Evolutionary conservation across 306 rosid species (phyloP).

Genomic region (Astragalus glycyphyllos): DNA sequence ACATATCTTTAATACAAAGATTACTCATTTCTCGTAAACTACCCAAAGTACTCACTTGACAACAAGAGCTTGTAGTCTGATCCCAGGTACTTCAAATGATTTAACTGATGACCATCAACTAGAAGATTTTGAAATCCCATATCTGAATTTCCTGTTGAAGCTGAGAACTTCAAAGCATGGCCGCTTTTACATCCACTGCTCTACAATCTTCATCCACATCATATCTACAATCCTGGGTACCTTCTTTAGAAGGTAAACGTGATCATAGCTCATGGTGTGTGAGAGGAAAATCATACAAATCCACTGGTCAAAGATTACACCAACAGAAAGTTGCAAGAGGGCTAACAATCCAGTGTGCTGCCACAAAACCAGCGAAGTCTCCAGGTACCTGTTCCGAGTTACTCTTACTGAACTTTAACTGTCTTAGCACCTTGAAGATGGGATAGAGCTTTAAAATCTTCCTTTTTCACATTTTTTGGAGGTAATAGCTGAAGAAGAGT

Average conservation of each 20-base stretch:
- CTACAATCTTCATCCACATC: constrained; percentile 59
- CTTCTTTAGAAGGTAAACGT: constrained; percentile 54
- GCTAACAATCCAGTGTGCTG: constrained; percentile 65
- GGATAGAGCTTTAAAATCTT: constrained; percentile 33
- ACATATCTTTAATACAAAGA: constrained; percentile 51
- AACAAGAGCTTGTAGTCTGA: constrained; percentile 10
- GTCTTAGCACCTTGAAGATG: constrained; percentile 22
- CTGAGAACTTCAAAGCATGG: constrained; percentile 53
- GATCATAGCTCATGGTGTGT: constrained; percentile 51
- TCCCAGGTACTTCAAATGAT: constrained; percentile 38
- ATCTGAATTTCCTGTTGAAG: constrained; percentile 35
- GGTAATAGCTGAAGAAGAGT: constrained; percentile 92
- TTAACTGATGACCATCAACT: constrained; percentile 30
- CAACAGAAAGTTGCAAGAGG: constrained; percentile 52
- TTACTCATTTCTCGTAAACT: constrained; percentile 23
- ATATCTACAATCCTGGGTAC: constrained; percentile 53
- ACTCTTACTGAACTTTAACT: not conserved
- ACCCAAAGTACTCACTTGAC: constrained; percentile 20
- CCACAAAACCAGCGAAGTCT: constrained; percentile 82
- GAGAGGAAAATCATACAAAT: constrained; percentile 49
- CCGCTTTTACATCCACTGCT: constrained; percentile 62
- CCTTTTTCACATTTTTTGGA: constrained; percentile 44
- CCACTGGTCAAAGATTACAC: constrained; percentile 44
- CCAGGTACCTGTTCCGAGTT: constrained; percentile 68
- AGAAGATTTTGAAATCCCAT: constrained; percentile 1